Base-by-base conservation (phyloP, 495 filamentous ascomycete species). In the Sphaerosporella brunnea region DNA sequence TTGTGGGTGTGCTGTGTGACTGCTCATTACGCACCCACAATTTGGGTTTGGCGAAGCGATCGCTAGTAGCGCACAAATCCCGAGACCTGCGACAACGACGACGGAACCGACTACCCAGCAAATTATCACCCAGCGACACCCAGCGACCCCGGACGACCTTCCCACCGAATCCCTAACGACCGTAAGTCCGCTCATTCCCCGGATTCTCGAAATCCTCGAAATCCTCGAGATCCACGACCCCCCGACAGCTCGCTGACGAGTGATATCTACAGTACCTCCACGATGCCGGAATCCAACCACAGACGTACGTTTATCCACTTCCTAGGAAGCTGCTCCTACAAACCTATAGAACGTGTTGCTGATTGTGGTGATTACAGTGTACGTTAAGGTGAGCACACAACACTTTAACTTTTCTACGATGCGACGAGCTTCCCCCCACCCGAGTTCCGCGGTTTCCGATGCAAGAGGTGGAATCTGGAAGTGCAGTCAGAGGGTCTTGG, bases 201-300 rank as follows among this genome's bases (percentile, higher is more conserved):
- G 37, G 10, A 10, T 18, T 10, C 20, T 20, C 37, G 10, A 15
- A 11, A 18, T 10, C 15, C 15, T 1, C 20, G 10, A 18, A 18
- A 21, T n/a, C n/a, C n/a, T n/a, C n/a, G n/a, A n/a, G n/a, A n/a
- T n/a, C n/a, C n/a, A n/a, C n/a, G n/a, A n/a, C n/a, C n/a, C n/a
- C n/a, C n/a, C n/a, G 9, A 21, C 37, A 18, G 20, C 1, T 18
- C 20, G 37, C 10, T 18, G 15, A 40, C 15, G 20, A 40, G 37
- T 23, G 24, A 24, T 43, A 11, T 43, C 26, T 24, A 43, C 20
- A 43, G n/a, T n/a, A 19, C 40, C 15, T 9, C 15, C 43, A 58
- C 40, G 42, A 59, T 59, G 56, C 56, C 56, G 45, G 56, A 58
- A 36, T 47, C 47, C 23, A 52, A 54, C 42, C 56, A 59, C 41